phyloP scores from a whole-genome alignment of 2,329 filamentous ascomycete genomes.

The Botrytis medusae region DNA sequence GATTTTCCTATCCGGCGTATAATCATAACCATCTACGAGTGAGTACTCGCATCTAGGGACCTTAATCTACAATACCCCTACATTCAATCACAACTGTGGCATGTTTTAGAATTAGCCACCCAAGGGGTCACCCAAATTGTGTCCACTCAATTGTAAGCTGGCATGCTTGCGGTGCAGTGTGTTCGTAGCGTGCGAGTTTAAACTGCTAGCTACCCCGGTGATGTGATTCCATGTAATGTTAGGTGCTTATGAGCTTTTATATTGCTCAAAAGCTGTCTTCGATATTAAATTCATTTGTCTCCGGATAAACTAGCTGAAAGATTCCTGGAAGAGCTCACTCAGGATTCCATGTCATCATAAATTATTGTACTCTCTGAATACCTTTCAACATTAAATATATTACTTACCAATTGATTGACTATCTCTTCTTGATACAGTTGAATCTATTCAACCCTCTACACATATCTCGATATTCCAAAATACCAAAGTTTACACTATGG shows the following conservation, averaged over 20 bases:
- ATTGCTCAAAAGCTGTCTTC: background rate
- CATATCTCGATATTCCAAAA: background rate
- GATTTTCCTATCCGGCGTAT: background rate
- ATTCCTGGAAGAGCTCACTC: background rate
- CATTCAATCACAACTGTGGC: background rate
- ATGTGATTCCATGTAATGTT: conserved; percentile 2
- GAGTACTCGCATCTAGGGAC: background rate
- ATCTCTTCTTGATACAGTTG: background rate
- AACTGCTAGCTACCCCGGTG: background rate
- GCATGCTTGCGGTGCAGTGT: background rate
- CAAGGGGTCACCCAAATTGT: background rate
- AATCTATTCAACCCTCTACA: background rate
- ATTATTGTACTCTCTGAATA: background rate
- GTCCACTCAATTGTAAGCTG: background rate
- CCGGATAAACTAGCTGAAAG: background rate
- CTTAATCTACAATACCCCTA: background rate
- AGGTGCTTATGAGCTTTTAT: background rate
- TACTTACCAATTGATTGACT: background rate
- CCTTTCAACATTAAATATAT: background rate
- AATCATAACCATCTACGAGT: background rate
- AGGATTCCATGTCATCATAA: background rate
- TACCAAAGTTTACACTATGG: conserved; percentile 28
- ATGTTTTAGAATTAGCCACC: background rate
- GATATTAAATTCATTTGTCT: background rate
- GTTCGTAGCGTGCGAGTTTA: background rate